A percentile compares a stretch with the other conserved stretches of the same genome.
Conservation (phyloP, 495 filamentous ascomycete genomes). For the Podospora fimiseda region DNA sequence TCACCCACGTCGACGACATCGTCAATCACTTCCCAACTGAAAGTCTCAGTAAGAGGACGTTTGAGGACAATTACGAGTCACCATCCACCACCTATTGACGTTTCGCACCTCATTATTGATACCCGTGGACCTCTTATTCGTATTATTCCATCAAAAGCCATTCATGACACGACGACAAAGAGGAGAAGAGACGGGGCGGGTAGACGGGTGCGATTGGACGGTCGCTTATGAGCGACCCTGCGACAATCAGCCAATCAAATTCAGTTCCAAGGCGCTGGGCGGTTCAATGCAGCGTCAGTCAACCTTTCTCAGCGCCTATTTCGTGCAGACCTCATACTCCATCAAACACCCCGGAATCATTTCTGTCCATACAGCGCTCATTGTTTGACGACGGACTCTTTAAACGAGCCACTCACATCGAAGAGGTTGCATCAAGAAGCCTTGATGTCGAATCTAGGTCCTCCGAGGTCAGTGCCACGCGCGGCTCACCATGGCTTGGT, state of each 20-base stretch:
- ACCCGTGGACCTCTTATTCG: too few relatives aligned
- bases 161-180: too few relatives aligned
- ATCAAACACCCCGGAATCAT: constrained; percentile 7
- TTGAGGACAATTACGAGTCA: too few relatives aligned
- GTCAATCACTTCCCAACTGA: too few relatives aligned
- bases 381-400: constrained; percentile 16
- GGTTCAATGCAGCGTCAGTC: constrained; percentile 13
- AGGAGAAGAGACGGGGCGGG: too few relatives aligned
- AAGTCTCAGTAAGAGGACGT: too few relatives aligned
- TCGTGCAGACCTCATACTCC: constrained; percentile 20
- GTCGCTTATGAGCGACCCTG: constrained; percentile 15
- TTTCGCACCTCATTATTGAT: too few relatives aligned
- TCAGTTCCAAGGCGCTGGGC: constrained; percentile 8
- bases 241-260: constrained; percentile 27
- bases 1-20: not conserved
- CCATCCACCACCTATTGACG: too few relatives aligned
- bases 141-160: too few relatives aligned
- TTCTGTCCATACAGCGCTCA: constrained; percentile 21
- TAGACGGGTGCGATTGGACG: constrained; percentile 18
- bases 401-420: constrained; percentile 13
- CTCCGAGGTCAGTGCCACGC: not conserved
- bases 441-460: not conserved
- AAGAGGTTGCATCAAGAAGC: not conserved
- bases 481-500: too few relatives aligned
- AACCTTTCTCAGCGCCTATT: constrained; percentile 30